Evolutionary conservation across 1,139 yeast species (phyloP).

Genomic region (Saccharomyces hybrid): DNA sequence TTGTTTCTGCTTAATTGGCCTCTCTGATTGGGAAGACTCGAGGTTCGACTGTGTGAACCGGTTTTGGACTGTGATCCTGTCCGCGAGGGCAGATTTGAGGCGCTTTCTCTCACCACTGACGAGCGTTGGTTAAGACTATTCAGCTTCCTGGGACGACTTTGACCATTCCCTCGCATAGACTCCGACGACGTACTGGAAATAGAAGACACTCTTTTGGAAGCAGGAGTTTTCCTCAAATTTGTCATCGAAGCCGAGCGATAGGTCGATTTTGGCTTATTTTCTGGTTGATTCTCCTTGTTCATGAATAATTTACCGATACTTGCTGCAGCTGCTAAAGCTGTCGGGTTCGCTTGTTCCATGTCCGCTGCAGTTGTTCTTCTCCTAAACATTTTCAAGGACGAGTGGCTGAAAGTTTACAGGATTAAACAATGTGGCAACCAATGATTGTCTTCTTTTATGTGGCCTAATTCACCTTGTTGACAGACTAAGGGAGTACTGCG

Average conservation of each 20-base stretch:
- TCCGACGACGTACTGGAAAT: background rate
- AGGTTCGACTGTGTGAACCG: constrained; percentile 8
- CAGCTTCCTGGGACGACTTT: background rate
- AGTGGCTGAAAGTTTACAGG: background rate
- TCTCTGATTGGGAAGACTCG: constrained; percentile 14
- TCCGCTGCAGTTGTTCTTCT: constrained; percentile 4
- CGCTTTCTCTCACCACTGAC: background rate
- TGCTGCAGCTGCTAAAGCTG: constrained; percentile 42
- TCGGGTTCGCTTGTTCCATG: constrained; percentile 23
- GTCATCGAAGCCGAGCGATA: constrained; percentile 11
- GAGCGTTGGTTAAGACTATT: background rate
- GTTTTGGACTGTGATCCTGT: background rate
- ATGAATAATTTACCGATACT: constrained; percentile 34
- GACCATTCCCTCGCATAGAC: background rate
- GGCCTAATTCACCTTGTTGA: background rate
- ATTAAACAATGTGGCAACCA: background rate
- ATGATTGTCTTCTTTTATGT: background rate
- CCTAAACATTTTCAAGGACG: constrained; percentile 2
- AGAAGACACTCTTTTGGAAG: background rate
- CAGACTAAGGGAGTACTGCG: background rate
- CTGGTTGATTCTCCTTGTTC: constrained; percentile 27
- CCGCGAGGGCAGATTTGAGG: background rate
- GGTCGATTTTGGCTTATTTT: constrained; percentile 19
- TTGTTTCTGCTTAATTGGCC: constrained; percentile 3
- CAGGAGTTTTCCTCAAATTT: constrained; percentile 4